Evolutionary conservation across 75 land plant genomes (phyloP), one percentile per base, ranked within the genome.

Genomic region (Azolla pinnata): DNA sequence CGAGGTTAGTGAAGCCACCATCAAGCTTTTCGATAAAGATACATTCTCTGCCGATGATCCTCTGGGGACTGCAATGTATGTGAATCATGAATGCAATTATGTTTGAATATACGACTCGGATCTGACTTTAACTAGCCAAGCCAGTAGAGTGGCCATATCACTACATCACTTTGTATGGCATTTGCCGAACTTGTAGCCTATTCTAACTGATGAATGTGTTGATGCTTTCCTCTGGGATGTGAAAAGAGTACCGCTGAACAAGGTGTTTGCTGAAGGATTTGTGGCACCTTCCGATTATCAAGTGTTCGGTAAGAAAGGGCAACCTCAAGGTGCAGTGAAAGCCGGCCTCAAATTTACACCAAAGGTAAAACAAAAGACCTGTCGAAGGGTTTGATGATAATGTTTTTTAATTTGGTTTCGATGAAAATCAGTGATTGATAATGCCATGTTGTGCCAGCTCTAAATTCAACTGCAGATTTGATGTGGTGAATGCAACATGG

Each of bases 1-100:
- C 23, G 66, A 65, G n/a, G 54, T 29, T 29, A 26, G 31, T 30
- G 55, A 67, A 19, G 12, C 62, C 21, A 4, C 34, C 12, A 67
- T 67, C 54, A 67, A 51, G 46, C 18, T 67, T 18, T 26, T 58
- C 23, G 69, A 67, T 46, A 49, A 62, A 48, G 69, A 67, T 33
- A 60, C 12, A n/a, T 61, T 51, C 19, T 62, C 31, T 24, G 55
- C 62, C 0, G 66, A 60, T 61, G 69, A 67, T 61, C 62, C 48
- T 16, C 2, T 67, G 14, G 69, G 66, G 30, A 31, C 47, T 28
- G 63, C 54, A 17, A 61, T 17, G 55, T 61, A 61, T 27, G 53
- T 42, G 56, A 51, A 17, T 24, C 21, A 21, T 10, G 12, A 21
- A 16, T 18, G 18, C n/a, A n/a, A n/a, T n/a, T n/a, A n/a, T n/a